These are phyloP conservation scores for Theobroma grandiflorum DNA, from an alignment of 441 rosid genomes.

Conservation along the genomic window DNA sequence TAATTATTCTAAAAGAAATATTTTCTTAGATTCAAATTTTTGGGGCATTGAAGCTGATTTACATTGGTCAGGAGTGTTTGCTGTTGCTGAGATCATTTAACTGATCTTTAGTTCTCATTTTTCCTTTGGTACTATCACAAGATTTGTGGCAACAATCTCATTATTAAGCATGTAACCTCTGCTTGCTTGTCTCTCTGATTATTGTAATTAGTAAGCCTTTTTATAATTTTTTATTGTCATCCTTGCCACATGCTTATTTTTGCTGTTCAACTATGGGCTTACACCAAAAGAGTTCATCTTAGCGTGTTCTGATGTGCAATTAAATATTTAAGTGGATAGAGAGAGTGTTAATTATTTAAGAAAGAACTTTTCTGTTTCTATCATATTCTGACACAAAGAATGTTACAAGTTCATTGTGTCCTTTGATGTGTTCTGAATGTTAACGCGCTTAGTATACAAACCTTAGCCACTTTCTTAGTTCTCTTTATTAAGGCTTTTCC, in stretches of 20 bases:
- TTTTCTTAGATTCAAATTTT: too few relatives aligned
- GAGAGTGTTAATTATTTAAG: background rate
- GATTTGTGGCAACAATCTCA: background rate
- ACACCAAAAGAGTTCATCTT: background rate
- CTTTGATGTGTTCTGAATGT: conserved; percentile 6
- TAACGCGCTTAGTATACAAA: background rate
- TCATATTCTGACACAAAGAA: background rate
- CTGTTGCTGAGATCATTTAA: too few relatives aligned
- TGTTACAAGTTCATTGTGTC: background rate
- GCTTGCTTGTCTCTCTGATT: too few relatives aligned
- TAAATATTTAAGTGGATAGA: conserved; percentile 7
- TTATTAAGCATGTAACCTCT: background rate
- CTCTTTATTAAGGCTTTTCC: background rate
- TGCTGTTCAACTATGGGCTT: conserved; percentile 2
- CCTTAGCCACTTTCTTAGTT: background rate
- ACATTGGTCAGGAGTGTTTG: too few relatives aligned
- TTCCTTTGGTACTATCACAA: background rate
- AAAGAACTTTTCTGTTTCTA: background rate
- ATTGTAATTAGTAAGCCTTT: background rate
- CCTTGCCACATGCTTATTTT: background rate
- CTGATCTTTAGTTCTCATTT: too few relatives aligned
- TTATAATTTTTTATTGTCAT: conserved; percentile 1
- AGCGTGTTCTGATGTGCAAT: background rate
- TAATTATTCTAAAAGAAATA: too few relatives aligned
- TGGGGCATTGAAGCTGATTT: too few relatives aligned